A percentile compares a stretch with the other conserved stretches of the same genome.
Evolutionary conservation across 2,329 filamentous ascomycete species (phyloP).

Genomic region (Coniosporium tulheliwenetii): DNA sequence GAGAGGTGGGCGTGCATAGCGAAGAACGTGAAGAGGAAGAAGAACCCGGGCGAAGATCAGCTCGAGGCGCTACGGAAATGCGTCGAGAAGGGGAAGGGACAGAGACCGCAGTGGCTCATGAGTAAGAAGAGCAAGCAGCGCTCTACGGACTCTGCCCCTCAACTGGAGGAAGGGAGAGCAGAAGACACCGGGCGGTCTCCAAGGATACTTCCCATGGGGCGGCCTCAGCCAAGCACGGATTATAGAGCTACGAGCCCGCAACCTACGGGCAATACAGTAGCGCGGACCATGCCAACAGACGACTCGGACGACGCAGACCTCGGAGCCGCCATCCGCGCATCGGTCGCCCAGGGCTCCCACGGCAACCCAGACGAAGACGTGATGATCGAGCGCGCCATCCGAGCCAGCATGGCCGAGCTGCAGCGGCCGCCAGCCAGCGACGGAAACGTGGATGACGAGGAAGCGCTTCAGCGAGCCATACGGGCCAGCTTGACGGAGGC

Average conservation of each 20-base stretch:
- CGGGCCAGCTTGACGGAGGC: conserved; percentile 32
- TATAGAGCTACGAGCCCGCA: too few relatives aligned
- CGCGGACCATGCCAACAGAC: too few relatives aligned
- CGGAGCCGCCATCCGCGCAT: conserved; percentile 55
- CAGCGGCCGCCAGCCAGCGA: conserved; percentile 18
- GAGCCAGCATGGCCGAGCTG: conserved; percentile 51
- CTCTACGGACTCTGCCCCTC: too few relatives aligned
- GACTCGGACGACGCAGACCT: conserved; percentile 42
- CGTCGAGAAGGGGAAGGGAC: too few relatives aligned
- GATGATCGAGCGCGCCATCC: conserved; percentile 56
- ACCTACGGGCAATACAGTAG: conserved; percentile 3
- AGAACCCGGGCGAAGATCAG: conserved; percentile 36
- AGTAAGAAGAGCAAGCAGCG: too few relatives aligned
- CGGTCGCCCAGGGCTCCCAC: conserved; percentile 53
- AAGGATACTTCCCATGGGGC: too few relatives aligned
- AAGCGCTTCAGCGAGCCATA: conserved; percentile 33
- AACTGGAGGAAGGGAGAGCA: background rate
- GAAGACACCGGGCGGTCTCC: too few relatives aligned
- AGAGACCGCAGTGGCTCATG: too few relatives aligned
- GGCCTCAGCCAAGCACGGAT: too few relatives aligned
- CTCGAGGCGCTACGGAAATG: conserved; percentile 1
- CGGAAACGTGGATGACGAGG: conserved; percentile 25
- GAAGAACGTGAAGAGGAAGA: conserved; percentile 41
- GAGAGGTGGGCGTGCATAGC: conserved; percentile 47
- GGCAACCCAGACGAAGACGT: conserved; percentile 56